Base-by-base conservation (phyloP, 352 stramenopile genomes). In the Globisporangium paroecandrum region DNA sequence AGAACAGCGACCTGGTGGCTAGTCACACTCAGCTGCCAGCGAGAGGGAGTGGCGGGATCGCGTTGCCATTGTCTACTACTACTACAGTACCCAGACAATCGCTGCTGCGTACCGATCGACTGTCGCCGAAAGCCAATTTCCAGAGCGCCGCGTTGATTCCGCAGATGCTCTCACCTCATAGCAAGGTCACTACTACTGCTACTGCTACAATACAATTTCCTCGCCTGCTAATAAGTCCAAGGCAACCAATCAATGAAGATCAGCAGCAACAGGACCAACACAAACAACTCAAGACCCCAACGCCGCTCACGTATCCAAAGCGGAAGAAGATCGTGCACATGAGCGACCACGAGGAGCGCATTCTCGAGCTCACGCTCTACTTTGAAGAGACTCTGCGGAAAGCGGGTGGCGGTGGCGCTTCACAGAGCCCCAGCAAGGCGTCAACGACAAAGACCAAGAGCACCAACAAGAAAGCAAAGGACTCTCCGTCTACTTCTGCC, bases 291-390 rank as follows among this genome's bases (percentile, higher is more conserved):
- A 34, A 56, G 29, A 1, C 47, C 29, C 15, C n/a, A 24, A 18
- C 3, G 13, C 46, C 34, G 20, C 65, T 53, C 58, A 29, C 38
- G 49, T 66, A 66, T 36, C 22, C 41, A 2, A 43, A 38, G 22
- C 61, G 58, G 1, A 78, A 75, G 64, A 69, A 67, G 34, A 75
- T 85, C 58, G 69, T 83, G 25, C 64, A 83, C 20, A 69, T 85
- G 64, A 79, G 73, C 46, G 73, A 78, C 60, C 77, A 85, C 27
- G 77, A 85, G 69, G 71, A 75, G 59, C 53, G 62, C 10, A 69
- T 85, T 1, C 60, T 83, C 8, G 73, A 81, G 34, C 56, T 85
- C 20, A 73, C 67, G 49, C 63, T 85, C 49, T 77, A 63, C 64
- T 81, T 81, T 54, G 74, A 79, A 38, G 65, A 79, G 25, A 65